Evolutionary conservation across 208 protist genomes (phyloP).

Genomic region (Leishmania braziliensis): DNA sequence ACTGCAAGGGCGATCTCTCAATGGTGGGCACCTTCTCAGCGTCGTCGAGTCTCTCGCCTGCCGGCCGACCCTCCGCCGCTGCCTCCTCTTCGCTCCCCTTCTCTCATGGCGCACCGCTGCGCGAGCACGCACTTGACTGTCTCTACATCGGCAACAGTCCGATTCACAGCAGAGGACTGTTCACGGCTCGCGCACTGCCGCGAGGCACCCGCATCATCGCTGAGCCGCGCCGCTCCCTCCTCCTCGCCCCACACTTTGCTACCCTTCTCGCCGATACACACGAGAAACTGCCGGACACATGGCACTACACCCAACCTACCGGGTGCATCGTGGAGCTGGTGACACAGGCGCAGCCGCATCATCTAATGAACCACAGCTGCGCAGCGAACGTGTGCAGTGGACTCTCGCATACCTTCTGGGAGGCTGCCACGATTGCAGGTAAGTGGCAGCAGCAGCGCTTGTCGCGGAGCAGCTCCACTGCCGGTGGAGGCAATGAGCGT

Average conservation of each 20-base stretch:
- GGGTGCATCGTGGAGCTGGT: slow-evolving; percentile 64
- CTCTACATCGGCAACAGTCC: slow-evolving; percentile 65
- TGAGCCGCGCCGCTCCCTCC: slow-evolving; percentile 53
- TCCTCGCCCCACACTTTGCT: slow-evolving; percentile 49
- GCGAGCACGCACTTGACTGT: slow-evolving; percentile 36
- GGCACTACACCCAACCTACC: slow-evolving; percentile 77
- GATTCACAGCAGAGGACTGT: slow-evolving; percentile 74
- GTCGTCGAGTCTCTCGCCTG: not conserved
- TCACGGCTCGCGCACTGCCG: slow-evolving; percentile 39
- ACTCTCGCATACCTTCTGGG: slow-evolving; percentile 69
- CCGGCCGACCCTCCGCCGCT: not conserved
- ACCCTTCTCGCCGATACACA: slow-evolving; percentile 64
- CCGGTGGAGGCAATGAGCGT: not conserved
- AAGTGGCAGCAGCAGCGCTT: not conserved
- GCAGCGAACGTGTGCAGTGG: slow-evolving; percentile 63
- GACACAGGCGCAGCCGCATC: slow-evolving; percentile 65
- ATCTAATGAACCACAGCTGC: slow-evolving; percentile 84
- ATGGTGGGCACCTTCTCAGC: not conserved
- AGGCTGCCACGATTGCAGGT: slow-evolving; percentile 27
- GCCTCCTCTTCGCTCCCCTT: not conserved
- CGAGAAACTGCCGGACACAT: slow-evolving; percentile 66
- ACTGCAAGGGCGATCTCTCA: not conserved
- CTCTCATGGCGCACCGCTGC: slow-evolving; percentile 16
- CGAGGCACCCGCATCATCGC: slow-evolving; percentile 66
- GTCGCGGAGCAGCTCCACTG: not conserved